phyloP scores from a whole-genome alignment of 75 land plant species.

The Pinus tabuliformis region DNA sequence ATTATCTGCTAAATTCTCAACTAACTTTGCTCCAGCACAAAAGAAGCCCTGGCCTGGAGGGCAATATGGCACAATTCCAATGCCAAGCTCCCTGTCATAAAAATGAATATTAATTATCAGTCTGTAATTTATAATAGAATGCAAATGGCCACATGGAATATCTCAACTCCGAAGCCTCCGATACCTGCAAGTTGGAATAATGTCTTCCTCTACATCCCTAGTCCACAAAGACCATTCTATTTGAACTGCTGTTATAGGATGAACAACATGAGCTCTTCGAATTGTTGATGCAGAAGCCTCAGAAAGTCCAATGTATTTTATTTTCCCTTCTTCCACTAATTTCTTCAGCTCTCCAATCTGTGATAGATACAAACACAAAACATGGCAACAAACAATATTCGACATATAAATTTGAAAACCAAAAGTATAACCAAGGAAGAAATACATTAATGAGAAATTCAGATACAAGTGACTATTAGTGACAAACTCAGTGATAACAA shows the following conservation, averaged over 20 bases:
- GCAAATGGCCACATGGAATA: no score
- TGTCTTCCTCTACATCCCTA: slow-evolving; percentile 46
- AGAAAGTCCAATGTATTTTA: slow-evolving; percentile 51
- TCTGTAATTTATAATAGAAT: no score
- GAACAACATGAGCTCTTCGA: slow-evolving; percentile 62
- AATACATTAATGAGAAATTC: no score
- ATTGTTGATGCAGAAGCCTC: slow-evolving; percentile 52
- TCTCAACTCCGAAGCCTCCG: background rate
- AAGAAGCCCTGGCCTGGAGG: slow-evolving; percentile 58
- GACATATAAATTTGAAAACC: no score
- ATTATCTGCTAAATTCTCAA: slow-evolving; percentile 16
- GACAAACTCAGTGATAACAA: no score
- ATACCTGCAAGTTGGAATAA: slow-evolving; percentile 59
- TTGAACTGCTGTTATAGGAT: slow-evolving; percentile 57
- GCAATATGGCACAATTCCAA: slow-evolving; percentile 60
- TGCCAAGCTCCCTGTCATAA: slow-evolving; percentile 54
- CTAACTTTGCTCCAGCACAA: slow-evolving; percentile 24
- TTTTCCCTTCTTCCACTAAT: slow-evolving; percentile 53
- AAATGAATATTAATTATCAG: background rate
- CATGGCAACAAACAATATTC: no score
- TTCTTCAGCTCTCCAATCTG: slow-evolving; percentile 44
- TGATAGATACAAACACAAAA: no score
- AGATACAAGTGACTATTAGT: no score
- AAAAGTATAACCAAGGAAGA: no score
- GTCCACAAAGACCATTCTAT: slow-evolving; percentile 64